Percentiles rank a stretch among this genome's conserved stretches.
These are phyloP conservation scores for Plasmopara viticola DNA, from an alignment of 352 stramenopile species.

Conservation along the genomic window DNA sequence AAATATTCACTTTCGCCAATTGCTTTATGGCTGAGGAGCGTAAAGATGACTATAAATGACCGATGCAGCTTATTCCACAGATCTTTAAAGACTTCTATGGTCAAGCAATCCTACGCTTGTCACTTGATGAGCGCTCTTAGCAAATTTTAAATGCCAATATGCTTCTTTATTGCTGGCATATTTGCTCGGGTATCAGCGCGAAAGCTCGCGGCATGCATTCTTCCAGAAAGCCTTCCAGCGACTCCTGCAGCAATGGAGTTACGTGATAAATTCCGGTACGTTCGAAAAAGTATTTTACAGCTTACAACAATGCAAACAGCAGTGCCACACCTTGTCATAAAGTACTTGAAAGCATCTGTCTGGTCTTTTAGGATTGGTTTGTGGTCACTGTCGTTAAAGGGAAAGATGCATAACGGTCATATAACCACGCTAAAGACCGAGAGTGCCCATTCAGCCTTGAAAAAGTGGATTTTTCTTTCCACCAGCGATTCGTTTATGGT, in stretches of 20 bases:
- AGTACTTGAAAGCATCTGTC: background rate
- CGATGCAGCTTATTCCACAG: background rate
- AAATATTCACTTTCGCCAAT: background rate
- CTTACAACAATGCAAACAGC: background rate
- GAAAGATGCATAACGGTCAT: background rate
- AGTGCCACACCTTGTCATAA: background rate
- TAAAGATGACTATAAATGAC: background rate
- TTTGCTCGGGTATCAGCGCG: background rate
- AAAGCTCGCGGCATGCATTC: background rate
- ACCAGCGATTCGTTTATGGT: background rate
- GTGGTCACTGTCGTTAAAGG: background rate
- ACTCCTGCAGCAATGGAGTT: background rate
- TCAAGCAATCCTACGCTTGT: background rate
- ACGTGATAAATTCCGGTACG: background rate
- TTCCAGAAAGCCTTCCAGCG: background rate
- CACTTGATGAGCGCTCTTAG: background rate
- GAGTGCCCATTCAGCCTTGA: background rate
- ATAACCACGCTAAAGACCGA: background rate
- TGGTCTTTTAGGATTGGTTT: background rate
- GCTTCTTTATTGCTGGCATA: background rate
- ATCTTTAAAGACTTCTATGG: background rate
- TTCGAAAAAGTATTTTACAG: background rate
- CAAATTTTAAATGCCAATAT: background rate
- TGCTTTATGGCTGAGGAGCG: background rate
- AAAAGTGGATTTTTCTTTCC: background rate